These are phyloP conservation scores for Halophytophthora batemanensis DNA, from an alignment of 352 stramenopile genomes.

Conservation along the genomic window DNA sequence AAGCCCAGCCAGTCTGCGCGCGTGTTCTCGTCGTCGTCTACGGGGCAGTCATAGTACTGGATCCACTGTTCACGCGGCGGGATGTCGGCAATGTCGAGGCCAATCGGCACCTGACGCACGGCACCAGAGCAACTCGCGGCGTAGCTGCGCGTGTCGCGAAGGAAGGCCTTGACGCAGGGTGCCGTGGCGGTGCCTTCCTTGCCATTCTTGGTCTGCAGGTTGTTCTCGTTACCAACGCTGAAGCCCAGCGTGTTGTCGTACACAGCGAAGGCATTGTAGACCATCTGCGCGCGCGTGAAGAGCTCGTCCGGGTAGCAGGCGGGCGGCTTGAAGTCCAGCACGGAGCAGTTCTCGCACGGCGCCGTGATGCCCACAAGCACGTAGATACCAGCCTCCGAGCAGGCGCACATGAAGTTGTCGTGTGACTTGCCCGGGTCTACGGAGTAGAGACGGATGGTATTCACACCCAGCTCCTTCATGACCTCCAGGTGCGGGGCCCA, in stretches of 20 bases:
- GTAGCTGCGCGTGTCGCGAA: slow-evolving; percentile 57
- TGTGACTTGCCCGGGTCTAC: slow-evolving; percentile 56
- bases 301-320: slow-evolving; percentile 53
- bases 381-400: slow-evolving; percentile 64
- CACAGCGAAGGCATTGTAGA: slow-evolving; percentile 72
- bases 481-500: slow-evolving; percentile 57
- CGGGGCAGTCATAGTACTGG: slow-evolving; percentile 54
- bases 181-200: slow-evolving; percentile 26
- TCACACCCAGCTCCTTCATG: slow-evolving; percentile 57
- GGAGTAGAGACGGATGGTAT: slow-evolving; percentile 69
- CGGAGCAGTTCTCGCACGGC: slow-evolving; percentile 56
- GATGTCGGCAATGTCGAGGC: slow-evolving; percentile 59
- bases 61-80: slow-evolving; percentile 51
- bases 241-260: slow-evolving; percentile 73
- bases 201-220: slow-evolving; percentile 32
- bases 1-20: slow-evolving; percentile 61
- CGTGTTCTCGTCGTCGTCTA: slow-evolving; percentile 52
- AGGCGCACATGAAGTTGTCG: slow-evolving; percentile 82
- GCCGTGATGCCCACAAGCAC: slow-evolving; percentile 63
- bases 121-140: slow-evolving; percentile 33
- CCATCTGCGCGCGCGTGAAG: slow-evolving; percentile 51
- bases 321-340: slow-evolving; percentile 43
- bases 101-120: slow-evolving; percentile 58
- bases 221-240: slow-evolving; percentile 61
- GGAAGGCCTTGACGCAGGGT: slow-evolving; percentile 63